Evolutionary conservation across 1,284 basidiomycete species (phyloP).

Genomic region (Sporisorium exsertum): DNA sequence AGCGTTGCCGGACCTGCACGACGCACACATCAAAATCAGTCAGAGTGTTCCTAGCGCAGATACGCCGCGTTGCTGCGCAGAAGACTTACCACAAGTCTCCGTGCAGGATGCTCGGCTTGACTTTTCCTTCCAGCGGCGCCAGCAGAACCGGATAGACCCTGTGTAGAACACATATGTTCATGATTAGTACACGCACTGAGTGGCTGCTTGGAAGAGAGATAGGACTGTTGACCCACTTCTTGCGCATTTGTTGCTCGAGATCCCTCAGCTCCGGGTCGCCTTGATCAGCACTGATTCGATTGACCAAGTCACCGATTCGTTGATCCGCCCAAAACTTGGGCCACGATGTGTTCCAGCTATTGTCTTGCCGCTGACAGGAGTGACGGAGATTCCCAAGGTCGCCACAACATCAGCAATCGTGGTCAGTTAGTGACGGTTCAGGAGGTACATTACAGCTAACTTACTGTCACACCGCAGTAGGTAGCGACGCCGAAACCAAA

Average conservation of each 20-base stretch:
- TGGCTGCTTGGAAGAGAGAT: too few species aligned
- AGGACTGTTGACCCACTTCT: conserved; percentile 13
- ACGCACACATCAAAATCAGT: not conserved
- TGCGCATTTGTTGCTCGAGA: conserved; percentile 36
- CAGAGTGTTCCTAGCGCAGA: not conserved
- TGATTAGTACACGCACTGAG: not conserved
- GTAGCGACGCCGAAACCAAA: conserved; percentile 40
- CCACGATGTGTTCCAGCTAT: conserved; percentile 45
- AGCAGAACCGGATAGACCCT: conserved; percentile 41
- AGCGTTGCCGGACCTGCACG: conserved; percentile 41
- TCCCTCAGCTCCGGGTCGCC: conserved; percentile 29
- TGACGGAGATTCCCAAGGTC: too few species aligned
- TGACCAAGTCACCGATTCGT: conserved; percentile 38
- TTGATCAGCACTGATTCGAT: conserved; percentile 18
- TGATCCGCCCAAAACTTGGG: conserved; percentile 39
- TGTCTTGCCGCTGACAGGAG: conserved; percentile 29
- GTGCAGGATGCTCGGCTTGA: conserved; percentile 39
- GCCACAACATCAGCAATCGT: not conserved
- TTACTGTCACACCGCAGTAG: conserved; percentile 39
- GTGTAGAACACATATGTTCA: not conserved
- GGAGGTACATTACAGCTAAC: conserved; percentile 10
- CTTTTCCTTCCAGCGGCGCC: conserved; percentile 39
- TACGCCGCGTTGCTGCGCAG: not conserved
- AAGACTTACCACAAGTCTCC: conserved; percentile 44
- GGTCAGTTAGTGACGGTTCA: too few species aligned